Base-by-base conservation (phyloP, 768 basidiomycete genomes). In the Psilocybe subaeruginosa region DNA sequence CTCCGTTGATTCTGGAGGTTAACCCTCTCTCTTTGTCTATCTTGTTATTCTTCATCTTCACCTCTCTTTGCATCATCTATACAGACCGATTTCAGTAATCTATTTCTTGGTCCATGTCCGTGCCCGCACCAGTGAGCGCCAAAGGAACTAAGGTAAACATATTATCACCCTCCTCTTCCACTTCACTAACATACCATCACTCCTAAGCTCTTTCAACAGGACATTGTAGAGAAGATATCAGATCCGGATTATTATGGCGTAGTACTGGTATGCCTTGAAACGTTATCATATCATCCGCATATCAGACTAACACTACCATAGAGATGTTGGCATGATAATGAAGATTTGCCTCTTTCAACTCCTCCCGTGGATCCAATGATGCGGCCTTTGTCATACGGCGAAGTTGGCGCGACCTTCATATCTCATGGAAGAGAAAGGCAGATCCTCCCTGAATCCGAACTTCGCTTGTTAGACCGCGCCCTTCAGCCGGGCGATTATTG, bases 241-340 rank as follows among this genome's bases (percentile, higher is more conserved):
- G 66, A 77, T 33, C 77, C 83, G 1, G 70, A 73, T 54, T 70
- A 77, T 29, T 76, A 81, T 66, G 91, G 85, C 30, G 79, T 91
- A 63, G 87, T 94, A 52, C 72, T 93, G 75, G 92, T 92, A 71
- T 61, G 56, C 14, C 11, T 43, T 16, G 14, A 6, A 11, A 35
- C 33, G 29, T 39, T 33, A 17, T 30, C 8, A 17, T 47, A 43
- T 37, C 11, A 23, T 29, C 27, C 53, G 43, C 54, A 29, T 8
- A 48, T 27, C 12, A 55, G n/a, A 16, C 35, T 45, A 16, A 57
- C 30, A 8, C 8, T 54, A 19, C 29, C 52, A 27, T 17, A 95
- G 93, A 85, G 92, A 75, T 92, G 89, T 68, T 95, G 93, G 94
- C 89, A 92, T 63, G 92, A 95, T 71, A 86, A 88, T 8, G 93